Evolutionary conservation across 2,329 filamentous ascomycete species (phyloP).

Genomic region (Fusarium azukiicola): DNA sequence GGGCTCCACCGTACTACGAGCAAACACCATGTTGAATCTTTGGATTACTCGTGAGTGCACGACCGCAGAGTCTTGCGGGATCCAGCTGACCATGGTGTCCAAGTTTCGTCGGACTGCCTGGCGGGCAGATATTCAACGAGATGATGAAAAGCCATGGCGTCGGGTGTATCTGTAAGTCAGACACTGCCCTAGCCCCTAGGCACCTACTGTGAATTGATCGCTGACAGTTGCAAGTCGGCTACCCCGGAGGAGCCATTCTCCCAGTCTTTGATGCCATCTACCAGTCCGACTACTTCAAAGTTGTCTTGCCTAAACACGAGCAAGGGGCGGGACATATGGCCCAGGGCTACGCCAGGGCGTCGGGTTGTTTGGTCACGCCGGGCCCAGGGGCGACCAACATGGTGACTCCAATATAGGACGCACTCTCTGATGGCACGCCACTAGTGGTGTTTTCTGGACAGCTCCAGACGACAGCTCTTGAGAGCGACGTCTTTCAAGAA

Average conservation of each 20-base stretch:
- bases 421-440: slow-evolving; percentile 95
- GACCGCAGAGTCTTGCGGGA: not conserved
- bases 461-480: slow-evolving; percentile 94
- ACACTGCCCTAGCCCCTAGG: slow-evolving; percentile 21
- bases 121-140: slow-evolving; percentile 98
- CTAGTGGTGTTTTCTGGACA: slow-evolving; percentile 98
- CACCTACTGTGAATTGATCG: slow-evolving; percentile 3
- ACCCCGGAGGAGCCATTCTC: slow-evolving; percentile 97
- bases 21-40: not conserved
- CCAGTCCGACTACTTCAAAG: slow-evolving; percentile 98
- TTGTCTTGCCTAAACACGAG: slow-evolving; percentile 96
- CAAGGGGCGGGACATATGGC: slow-evolving; percentile 99
- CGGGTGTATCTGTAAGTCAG: slow-evolving; percentile 94
- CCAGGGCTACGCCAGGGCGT: slow-evolving; percentile 96
- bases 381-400: slow-evolving; percentile 98
- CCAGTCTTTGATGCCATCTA: slow-evolving; percentile 99
- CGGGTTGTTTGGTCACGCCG: slow-evolving; percentile 96
- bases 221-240: slow-evolving; percentile 80
- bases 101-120: slow-evolving; percentile 95
- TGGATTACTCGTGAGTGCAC: not conserved
- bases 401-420: slow-evolving; percentile 97
- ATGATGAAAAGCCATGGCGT: slow-evolving; percentile 98
- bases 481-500: slow-evolving; percentile 98
- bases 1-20: not conserved
- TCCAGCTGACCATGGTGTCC: not conserved